Evolutionary conservation across 139 green algal genomes (phyloP).

Genomic region (Chlamydomonas applanata): DNA sequence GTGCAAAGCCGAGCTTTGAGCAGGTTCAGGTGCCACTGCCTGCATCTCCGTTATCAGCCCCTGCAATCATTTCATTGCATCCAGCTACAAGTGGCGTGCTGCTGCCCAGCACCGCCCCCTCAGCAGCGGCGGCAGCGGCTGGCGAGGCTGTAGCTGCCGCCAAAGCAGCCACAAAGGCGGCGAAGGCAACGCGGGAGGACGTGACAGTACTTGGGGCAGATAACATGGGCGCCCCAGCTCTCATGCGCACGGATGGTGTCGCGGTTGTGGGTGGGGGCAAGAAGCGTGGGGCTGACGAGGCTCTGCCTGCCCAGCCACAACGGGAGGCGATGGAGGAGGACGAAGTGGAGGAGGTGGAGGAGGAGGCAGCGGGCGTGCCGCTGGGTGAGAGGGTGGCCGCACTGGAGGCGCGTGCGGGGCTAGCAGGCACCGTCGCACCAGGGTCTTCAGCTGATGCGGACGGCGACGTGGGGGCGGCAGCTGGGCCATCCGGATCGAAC

Average conservation of each 20-base stretch:
- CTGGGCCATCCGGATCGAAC: conserved; percentile 14
- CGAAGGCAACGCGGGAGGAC: neutral
- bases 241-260: neutral
- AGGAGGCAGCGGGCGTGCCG: conserved; percentile 30
- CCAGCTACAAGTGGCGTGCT: conserved; percentile 22
- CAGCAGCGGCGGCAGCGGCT: neutral
- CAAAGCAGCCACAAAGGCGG: neutral
- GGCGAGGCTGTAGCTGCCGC: neutral
- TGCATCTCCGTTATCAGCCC: neutral
- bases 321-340: conserved; percentile 4
- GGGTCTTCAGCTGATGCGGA: conserved; percentile 3
- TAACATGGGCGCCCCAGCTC: conserved; percentile 27
- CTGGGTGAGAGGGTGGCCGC: conserved; percentile 50
- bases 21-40: conserved; percentile 27
- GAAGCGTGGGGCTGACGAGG: conserved; percentile 10
- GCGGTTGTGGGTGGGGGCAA: conserved; percentile 3
- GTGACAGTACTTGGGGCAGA: conserved; percentile 33
- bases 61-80: conserved; percentile 17
- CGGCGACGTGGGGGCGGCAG: neutral
- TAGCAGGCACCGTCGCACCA: no score
- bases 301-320: neutral
- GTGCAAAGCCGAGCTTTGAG: conserved; percentile 52
- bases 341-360: conserved; percentile 19
- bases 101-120: conserved; percentile 2
- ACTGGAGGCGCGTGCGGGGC: conserved; percentile 26